phyloP scores from a whole-genome alignment of 352 stramenopile species.

The Globisporangium yorkense region DNA sequence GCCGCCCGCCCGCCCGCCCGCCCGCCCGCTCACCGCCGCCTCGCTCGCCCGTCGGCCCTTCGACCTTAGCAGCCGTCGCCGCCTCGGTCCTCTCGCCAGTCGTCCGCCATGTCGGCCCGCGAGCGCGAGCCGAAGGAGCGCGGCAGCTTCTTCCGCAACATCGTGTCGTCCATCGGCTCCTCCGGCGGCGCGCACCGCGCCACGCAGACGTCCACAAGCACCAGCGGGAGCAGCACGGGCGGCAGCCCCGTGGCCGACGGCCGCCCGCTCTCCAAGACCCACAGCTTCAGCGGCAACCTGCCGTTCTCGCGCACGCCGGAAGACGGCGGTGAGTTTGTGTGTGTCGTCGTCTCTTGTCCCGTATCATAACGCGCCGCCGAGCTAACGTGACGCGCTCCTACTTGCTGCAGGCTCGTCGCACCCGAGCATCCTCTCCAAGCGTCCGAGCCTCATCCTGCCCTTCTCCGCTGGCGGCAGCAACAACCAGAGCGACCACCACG shows the following conservation, averaged over 20 bases:
- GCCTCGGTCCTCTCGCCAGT: background rate
- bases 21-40: too few species aligned
- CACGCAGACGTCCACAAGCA: slow-evolving; percentile 27
- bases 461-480: slow-evolving; percentile 22
- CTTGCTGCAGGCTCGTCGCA: slow-evolving; percentile 11
- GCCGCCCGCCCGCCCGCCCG: too few species aligned
- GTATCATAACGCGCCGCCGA: background rate
- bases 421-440: slow-evolving; percentile 60
- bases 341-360: background rate
- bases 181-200: slow-evolving; percentile 22
- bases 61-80: too few species aligned
- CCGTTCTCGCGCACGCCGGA: slow-evolving; percentile 49
- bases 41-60: too few species aligned
- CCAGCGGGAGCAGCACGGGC: slow-evolving; percentile 18
- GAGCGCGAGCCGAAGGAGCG: slow-evolving; percentile 24
- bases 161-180: slow-evolving; percentile 54
- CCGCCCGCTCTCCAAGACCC: slow-evolving; percentile 40
- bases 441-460: slow-evolving; percentile 70
- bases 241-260: slow-evolving; percentile 19
- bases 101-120: slow-evolving; percentile 24
- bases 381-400: background rate
- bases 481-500: slow-evolving; percentile 11
- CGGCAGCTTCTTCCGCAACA: slow-evolving; percentile 51
- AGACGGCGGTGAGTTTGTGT: slow-evolving; percentile 10
- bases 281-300: slow-evolving; percentile 70